A percentile compares a stretch with the other conserved stretches of the same genome.
phyloP scores from a whole-genome alignment of 2,329 filamentous ascomycete species.

The Penicillium sclerotiorum region DNA sequence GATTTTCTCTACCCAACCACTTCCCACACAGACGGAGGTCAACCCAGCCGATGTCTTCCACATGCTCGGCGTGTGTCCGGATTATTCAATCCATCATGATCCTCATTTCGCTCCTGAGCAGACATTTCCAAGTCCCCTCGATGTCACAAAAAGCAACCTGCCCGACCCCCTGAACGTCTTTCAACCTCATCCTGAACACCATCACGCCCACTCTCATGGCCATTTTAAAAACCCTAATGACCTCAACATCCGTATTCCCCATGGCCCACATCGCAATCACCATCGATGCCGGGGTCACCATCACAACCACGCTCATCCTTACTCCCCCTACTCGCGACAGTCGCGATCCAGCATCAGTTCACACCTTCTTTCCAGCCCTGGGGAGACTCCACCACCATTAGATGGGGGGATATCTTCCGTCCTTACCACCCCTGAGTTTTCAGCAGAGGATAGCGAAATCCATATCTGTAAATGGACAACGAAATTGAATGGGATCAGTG shows the following conservation, averaged over 20 bases:
- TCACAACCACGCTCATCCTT: constrained; percentile 37
- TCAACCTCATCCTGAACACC: constrained; percentile 29
- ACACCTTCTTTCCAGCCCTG: constrained; percentile 39
- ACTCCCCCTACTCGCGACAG: constrained; percentile 39
- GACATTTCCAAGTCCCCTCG: constrained; percentile 13
- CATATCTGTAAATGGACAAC: constrained; percentile 44
- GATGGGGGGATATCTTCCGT: constrained; percentile 38
- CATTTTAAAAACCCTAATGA: constrained; percentile 34
- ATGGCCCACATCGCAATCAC: constrained; percentile 37
- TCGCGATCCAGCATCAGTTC: constrained; percentile 42
- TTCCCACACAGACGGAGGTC: constrained; percentile 32
- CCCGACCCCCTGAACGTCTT: constrained; percentile 33
- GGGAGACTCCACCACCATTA: constrained; percentile 40
- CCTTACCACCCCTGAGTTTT: constrained; percentile 40
- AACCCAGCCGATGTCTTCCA: constrained; percentile 41
- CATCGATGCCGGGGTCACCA: constrained; percentile 37
- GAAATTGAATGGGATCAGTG: constrained; percentile 27
- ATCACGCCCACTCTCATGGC: constrained; percentile 26
- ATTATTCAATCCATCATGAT: constrained; percentile 31
- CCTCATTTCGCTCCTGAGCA: constrained; percentile 27
- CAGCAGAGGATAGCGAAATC: constrained; percentile 34
- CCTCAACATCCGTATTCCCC: constrained; percentile 19
- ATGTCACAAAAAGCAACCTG: constrained; percentile 27
- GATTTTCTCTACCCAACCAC: constrained; percentile 24
- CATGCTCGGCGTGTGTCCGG: constrained; percentile 39